Percentiles rank a stretch among this genome's conserved stretches.
Evolutionary conservation across 371 early-diverging fungal species (phyloP).

Genomic region (Mucor plumbeus): DNA sequence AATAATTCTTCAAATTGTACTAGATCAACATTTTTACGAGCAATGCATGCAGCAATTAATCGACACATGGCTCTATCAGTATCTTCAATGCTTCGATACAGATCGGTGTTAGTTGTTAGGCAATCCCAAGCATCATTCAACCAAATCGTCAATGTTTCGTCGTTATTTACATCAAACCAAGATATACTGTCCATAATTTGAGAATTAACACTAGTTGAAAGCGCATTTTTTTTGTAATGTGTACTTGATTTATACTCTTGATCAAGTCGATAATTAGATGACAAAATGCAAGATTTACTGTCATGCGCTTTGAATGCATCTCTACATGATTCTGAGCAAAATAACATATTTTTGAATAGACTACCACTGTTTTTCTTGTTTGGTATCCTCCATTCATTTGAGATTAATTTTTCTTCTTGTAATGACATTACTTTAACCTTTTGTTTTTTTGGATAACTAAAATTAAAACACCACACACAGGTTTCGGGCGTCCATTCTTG

Average conservation of each 20-base stretch:
- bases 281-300: background rate
- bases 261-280: slow-evolving; percentile 11
- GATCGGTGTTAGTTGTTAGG: background rate
- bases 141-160: slow-evolving; percentile 17
- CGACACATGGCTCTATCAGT: slow-evolving; percentile 44
- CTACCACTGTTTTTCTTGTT: background rate
- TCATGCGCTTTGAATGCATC: background rate
- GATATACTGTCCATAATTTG: background rate
- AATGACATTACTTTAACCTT: slow-evolving; percentile 26
- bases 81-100: slow-evolving; percentile 21
- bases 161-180: slow-evolving; percentile 22
- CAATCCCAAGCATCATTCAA: slow-evolving; percentile 36
- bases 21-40: slow-evolving; percentile 25
- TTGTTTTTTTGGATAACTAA: slow-evolving; percentile 44
- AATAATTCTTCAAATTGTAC: slow-evolving; percentile 28
- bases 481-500: slow-evolving; percentile 53
- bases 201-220: background rate
- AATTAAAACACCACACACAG: slow-evolving; percentile 47
- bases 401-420: background rate
- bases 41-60: slow-evolving; percentile 37
- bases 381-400: background rate
- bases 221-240: background rate
- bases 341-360: slow-evolving; percentile 25
- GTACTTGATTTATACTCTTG: slow-evolving; percentile 10
- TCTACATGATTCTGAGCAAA: slow-evolving; percentile 44